Evolutionary conservation across 371 early-diverging fungal genomes (phyloP), one percentile per base, ranked within the genome.

Genomic region (Mucor racemosus): DNA sequence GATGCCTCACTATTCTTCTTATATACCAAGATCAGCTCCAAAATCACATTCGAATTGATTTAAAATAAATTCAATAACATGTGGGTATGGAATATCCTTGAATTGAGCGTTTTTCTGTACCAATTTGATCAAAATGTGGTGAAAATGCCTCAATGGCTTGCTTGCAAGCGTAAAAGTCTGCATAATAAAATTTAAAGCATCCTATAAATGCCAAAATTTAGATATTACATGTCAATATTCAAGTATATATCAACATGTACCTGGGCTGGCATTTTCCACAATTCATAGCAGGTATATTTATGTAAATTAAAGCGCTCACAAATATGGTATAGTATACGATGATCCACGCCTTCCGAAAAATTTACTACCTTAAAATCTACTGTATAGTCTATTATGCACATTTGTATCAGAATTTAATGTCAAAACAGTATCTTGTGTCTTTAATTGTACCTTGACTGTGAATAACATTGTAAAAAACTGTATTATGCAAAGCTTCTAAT

Each of bases 311-410:
- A 63, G 6, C 31, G 55, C 6, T 38, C 17, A 10, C 31, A 38
- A 1, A 63, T 39, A 17, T 41, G 42, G 40, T 63, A n/a, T 9
- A 63, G 34, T 54, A 55, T 10, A 7, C 31, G 41, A 34, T 54
- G 34, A 55, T 63, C 55, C 1, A 66, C 1, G 1, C 73, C 75
- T 17, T 62, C 58, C 19, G 64, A 38, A 60, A 68, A 77, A 10
- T 71, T 68, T 17, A 73, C 73, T 21, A 66, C 53, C 35, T 68
- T 46, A 26, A 77, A 77, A 44, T 73, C 66, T 0, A 44, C 46
- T 5, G 40, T 33, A 35, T 58, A 54, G 19, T 64, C 76, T 76
- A 42, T 15, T 26, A 26, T 26, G 1, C 26, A 26, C 26, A 26
- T 26, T 26, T 26, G 26, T 8, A 46, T 31, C 15, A 54, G 21